These are phyloP conservation scores for Ascochyta fabae DNA, from an alignment of 2,329 filamentous ascomycete genomes.

Conservation along the genomic window DNA sequence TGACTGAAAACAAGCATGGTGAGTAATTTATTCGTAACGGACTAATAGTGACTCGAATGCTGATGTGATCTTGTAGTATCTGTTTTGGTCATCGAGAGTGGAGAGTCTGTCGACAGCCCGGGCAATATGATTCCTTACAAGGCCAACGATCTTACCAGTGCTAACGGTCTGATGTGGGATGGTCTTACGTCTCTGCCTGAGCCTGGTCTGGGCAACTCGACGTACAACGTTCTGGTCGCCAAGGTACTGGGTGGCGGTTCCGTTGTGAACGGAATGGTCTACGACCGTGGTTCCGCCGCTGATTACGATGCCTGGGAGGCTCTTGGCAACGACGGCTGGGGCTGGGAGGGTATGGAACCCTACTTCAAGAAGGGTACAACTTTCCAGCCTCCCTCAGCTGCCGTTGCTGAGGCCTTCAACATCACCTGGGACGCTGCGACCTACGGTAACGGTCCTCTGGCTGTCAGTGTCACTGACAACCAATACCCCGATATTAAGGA, in stretches of 20 bases:
- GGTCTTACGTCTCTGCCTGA: conserved; percentile 31
- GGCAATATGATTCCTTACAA: conserved; percentile 36
- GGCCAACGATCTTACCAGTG: conserved; percentile 33
- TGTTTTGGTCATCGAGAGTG: conserved; percentile 37
- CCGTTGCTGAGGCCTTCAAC: conserved; percentile 29
- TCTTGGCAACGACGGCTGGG: conserved; percentile 67
- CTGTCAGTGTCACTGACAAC: conserved; percentile 32
- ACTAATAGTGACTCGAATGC: neutral
- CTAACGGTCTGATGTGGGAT: conserved; percentile 30
- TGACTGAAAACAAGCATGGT: conserved; percentile 35
- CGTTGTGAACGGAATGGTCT: conserved; percentile 48
- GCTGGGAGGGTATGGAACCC: conserved; percentile 56
- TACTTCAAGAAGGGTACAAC: conserved; percentile 39
- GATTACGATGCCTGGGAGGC: conserved; percentile 62
- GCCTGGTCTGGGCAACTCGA: conserved; percentile 28
- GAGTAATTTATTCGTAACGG: neutral
- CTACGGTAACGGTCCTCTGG: conserved; percentile 36
- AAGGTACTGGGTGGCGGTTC: conserved; percentile 39
- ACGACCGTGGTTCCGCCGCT: conserved; percentile 40
- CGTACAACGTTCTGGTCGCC: conserved; percentile 32
- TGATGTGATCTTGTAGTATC: conserved; percentile 22
- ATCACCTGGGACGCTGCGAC: conserved; percentile 36
- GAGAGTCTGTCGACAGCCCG: conserved; percentile 32
- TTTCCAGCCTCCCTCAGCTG: conserved; percentile 31
- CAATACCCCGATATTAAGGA: conserved; percentile 38